phyloP scores from a whole-genome alignment of 768 basidiomycete genomes.

The Tulasnella sp. region DNA sequence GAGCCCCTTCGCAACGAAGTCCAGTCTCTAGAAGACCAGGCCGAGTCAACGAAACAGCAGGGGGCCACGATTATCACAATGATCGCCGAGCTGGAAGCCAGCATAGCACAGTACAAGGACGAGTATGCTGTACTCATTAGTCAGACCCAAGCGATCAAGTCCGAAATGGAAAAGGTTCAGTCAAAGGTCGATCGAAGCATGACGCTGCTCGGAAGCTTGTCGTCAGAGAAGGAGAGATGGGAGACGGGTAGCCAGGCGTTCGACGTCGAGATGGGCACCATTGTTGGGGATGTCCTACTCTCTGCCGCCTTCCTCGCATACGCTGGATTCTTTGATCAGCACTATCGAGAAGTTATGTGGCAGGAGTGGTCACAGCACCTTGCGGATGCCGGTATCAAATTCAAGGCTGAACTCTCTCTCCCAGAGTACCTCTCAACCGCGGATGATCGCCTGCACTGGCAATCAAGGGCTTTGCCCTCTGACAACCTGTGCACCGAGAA shows the following conservation, averaged over 20 bases:
- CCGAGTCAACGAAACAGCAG: slow-evolving; percentile 90
- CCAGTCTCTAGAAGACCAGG: slow-evolving; percentile 81
- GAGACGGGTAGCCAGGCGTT: slow-evolving; percentile 90
- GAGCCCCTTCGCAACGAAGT: slow-evolving; percentile 95
- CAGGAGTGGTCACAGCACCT: slow-evolving; percentile 89
- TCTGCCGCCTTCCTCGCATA: slow-evolving; percentile 97
- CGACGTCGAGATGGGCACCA: slow-evolving; percentile 96
- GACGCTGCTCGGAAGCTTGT: slow-evolving; percentile 86
- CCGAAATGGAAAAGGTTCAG: slow-evolving; percentile 95
- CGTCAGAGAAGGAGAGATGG: slow-evolving; percentile 91
- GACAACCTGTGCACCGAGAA: slow-evolving; percentile 96
- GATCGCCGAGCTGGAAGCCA: slow-evolving; percentile 83
- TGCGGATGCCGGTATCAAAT: slow-evolving; percentile 78
- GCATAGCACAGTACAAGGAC: slow-evolving; percentile 89
- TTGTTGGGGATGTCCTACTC: slow-evolving; percentile 90
- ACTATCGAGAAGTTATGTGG: slow-evolving; percentile 96
- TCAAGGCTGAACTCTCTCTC: slow-evolving; percentile 83
- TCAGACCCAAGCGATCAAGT: slow-evolving; percentile 93
- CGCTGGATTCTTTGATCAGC: slow-evolving; percentile 96
- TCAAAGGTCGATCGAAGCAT: slow-evolving; percentile 95
- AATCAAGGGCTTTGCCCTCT: slow-evolving; percentile 87
- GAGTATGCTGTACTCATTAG: slow-evolving; percentile 96
- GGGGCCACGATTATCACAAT: slow-evolving; percentile 82
- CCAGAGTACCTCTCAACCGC: slow-evolving; percentile 95
- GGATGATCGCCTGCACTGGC: slow-evolving; percentile 92